Evolutionary conservation across 1,139 yeast genomes (phyloP).

Genomic region (Debaryomyces sp.): DNA sequence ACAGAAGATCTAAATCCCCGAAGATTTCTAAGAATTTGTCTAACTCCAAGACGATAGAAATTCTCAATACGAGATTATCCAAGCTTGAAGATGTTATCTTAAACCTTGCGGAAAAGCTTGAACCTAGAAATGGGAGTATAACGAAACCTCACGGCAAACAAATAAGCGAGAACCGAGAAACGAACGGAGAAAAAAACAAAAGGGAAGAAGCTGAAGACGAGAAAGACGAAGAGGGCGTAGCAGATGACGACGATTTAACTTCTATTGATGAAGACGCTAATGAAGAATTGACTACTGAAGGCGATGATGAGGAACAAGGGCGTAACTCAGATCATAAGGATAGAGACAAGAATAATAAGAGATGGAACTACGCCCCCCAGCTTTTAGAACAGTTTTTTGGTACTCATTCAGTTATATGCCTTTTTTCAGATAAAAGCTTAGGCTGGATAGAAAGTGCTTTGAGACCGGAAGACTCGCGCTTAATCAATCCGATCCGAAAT

Average conservation of each 20-base stretch:
- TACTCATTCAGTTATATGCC: slow-evolving; percentile 41
- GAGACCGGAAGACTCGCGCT: slow-evolving; percentile 23
- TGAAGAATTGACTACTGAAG: slow-evolving; percentile 1
- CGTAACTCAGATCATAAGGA: background rate
- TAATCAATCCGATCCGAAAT: slow-evolving; percentile 32
- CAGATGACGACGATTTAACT: slow-evolving; percentile 5
- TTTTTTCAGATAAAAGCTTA: slow-evolving; percentile 39
- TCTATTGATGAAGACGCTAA: slow-evolving; percentile 2
- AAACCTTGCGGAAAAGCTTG: slow-evolving; percentile 21
- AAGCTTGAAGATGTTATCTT: slow-evolving; percentile 26
- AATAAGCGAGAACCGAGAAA: background rate
- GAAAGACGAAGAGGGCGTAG: slow-evolving; percentile 8
- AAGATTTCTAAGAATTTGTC: slow-evolving; percentile 10
- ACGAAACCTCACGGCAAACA: background rate
- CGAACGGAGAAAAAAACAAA: no score
- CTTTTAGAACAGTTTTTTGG: slow-evolving; percentile 30
- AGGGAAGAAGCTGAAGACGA: no score
- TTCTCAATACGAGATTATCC: slow-evolving; percentile 25
- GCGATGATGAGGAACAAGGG: slow-evolving; percentile 2
- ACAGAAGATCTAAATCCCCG: slow-evolving; percentile 17
- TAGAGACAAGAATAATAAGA: background rate
- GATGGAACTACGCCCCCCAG: background rate
- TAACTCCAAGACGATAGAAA: slow-evolving; percentile 17
- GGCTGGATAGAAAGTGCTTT: slow-evolving; percentile 35
- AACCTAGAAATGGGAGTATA: background rate